A percentile compares a stretch with the other conserved stretches of the same genome.
Evolutionary conservation across 495 filamentous ascomycete species (phyloP).

Genomic region (Podospora pseudoanserina): DNA sequence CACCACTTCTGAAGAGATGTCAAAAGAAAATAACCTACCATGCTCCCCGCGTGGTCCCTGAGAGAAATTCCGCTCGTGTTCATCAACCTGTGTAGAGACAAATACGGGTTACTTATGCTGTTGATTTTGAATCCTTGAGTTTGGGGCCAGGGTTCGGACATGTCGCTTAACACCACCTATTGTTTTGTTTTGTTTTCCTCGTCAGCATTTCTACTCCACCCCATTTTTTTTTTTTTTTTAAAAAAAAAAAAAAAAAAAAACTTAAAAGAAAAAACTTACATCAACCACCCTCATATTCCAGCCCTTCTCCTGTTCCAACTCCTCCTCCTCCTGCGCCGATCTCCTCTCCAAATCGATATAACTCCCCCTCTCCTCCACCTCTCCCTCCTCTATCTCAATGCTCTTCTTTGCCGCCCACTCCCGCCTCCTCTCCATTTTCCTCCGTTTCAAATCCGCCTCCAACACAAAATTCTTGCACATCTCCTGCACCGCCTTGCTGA

Average conservation of each 20-base stretch:
- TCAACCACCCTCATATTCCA: constrained; percentile 57
- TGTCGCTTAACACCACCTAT: constrained; percentile 84
- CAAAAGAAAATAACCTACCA: constrained; percentile 59
- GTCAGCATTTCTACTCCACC: constrained; percentile 17
- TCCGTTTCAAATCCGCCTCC: constrained; percentile 50
- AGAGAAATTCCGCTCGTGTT: constrained; percentile 87
- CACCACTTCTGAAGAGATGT: no score
- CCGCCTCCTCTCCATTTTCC: not conserved
- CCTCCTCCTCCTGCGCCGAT: constrained; percentile 28
- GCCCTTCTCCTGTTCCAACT: constrained; percentile 4
- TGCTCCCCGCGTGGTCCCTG: constrained; percentile 88
- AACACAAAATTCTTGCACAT: constrained; percentile 71
- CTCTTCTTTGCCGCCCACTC: constrained; percentile 15
- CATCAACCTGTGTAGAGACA: constrained; percentile 76
- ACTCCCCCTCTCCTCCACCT: constrained; percentile 30
- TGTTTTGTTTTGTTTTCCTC: constrained; percentile 15
- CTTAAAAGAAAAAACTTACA: constrained; percentile 38
- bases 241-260: not conserved
- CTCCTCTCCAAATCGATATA: constrained; percentile 54
- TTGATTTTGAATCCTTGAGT: constrained; percentile 72
- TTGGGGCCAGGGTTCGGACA: constrained; percentile 93
- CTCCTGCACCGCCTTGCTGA: constrained; percentile 63
- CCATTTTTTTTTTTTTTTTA: no score
- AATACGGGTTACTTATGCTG: constrained; percentile 86
- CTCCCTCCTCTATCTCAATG: constrained; percentile 16